A percentile compares a stretch with the other conserved stretches of the same genome.
Conservation (phyloP, 2,329 filamentous ascomycete genomes). For the Drechmeria coniospora region DNA sequence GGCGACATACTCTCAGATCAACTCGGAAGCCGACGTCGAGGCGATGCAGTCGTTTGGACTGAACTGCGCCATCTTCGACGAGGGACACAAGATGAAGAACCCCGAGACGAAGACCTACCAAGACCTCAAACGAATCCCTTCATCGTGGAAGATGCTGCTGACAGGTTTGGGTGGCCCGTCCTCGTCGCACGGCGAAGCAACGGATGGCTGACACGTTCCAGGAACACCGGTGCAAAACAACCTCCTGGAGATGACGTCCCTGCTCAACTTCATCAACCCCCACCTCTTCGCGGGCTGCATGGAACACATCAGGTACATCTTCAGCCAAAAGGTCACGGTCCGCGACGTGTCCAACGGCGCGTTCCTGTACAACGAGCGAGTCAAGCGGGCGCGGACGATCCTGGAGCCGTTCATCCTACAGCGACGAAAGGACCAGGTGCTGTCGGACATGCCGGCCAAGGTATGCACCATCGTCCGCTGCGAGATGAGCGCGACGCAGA, state of each 20-base stretch:
- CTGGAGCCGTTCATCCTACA: slow-evolving; percentile 90
- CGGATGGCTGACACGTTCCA: slow-evolving; percentile 24
- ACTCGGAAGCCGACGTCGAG: slow-evolving; percentile 31
- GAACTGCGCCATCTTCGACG: slow-evolving; percentile 64
- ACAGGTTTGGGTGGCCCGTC: slow-evolving; percentile 14
- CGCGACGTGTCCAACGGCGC: slow-evolving; percentile 67
- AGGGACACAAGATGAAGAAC: slow-evolving; percentile 89
- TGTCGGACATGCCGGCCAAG: slow-evolving; percentile 72
- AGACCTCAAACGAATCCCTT: slow-evolving; percentile 60
- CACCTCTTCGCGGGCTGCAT: slow-evolving; percentile 62
- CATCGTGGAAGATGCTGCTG: slow-evolving; percentile 73
- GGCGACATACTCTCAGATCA: slow-evolving; percentile 45
- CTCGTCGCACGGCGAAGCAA: neutral
- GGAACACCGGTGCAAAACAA: slow-evolving; percentile 94
- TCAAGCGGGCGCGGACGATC: slow-evolving; percentile 76
- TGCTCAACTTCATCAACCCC: slow-evolving; percentile 90
- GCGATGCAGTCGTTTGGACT: slow-evolving; percentile 33
- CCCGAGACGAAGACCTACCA: slow-evolving; percentile 67
- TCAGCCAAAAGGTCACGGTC: slow-evolving; percentile 81
- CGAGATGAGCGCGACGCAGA: slow-evolving; percentile 58
- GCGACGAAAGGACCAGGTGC: slow-evolving; percentile 81
- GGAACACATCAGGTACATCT: slow-evolving; percentile 71
- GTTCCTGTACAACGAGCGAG: slow-evolving; percentile 73
- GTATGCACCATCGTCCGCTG: slow-evolving; percentile 65
- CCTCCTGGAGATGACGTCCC: slow-evolving; percentile 74